Evolutionary conservation across 345 rosid genomes (phyloP).

Genomic region (Viola odorata): DNA sequence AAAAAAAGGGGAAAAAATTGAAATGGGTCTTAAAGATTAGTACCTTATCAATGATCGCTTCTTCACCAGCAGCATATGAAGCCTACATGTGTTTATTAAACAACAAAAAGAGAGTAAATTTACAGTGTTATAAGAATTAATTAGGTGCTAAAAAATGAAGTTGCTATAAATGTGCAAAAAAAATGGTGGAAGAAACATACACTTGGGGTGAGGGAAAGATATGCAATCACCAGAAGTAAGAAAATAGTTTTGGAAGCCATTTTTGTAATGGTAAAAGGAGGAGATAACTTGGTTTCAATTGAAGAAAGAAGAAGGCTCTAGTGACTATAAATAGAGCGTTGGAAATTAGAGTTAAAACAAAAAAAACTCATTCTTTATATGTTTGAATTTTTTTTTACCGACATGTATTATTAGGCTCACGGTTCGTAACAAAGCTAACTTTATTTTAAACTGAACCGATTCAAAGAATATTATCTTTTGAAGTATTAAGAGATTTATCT

Average conservation of each 20-base stretch:
- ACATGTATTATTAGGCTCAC: too few species aligned
- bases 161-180: not conserved
- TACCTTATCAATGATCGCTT: not conserved
- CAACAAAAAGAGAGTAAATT: not conserved
- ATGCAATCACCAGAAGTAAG: slow-evolving; percentile 23
- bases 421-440: not conserved
- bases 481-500: too few species aligned
- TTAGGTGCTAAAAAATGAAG: not conserved
- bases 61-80: slow-evolving; percentile 8
- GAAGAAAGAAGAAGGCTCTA: not conserved
- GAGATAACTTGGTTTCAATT: not conserved
- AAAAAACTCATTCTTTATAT: too few species aligned
- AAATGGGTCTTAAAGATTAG: not conserved
- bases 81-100: slow-evolving; percentile 17
- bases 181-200: slow-evolving; percentile 17
- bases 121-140: too few species aligned
- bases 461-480: too few species aligned
- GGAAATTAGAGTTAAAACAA: not conserved
- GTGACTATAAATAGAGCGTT: slow-evolving; percentile 9
- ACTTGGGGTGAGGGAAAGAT: slow-evolving; percentile 24
- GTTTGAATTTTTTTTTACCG: too few species aligned
- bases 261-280: not conserved
- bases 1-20: too few species aligned
- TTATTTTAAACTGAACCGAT: too few species aligned
- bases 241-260: slow-evolving; percentile 34